Evolutionary conservation across 1,284 basidiomycete species (phyloP).

Genomic region (Leccinum insolens): DNA sequence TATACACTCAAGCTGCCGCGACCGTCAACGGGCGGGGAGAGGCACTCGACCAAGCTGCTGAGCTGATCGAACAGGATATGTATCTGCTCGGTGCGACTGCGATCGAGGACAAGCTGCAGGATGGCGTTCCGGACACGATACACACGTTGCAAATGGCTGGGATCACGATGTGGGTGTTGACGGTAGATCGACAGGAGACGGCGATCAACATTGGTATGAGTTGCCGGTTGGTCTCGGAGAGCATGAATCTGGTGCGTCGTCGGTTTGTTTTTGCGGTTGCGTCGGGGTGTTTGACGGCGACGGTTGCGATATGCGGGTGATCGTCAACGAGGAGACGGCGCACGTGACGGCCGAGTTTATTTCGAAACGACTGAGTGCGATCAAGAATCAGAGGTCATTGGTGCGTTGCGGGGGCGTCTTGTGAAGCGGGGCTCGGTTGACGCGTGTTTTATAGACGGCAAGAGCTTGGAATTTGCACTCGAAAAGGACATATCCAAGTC

Average conservation of each 20-base stretch:
- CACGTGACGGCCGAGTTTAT: slow-evolving; percentile 87
- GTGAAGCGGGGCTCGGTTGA: background rate
- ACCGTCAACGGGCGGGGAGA: slow-evolving; percentile 94
- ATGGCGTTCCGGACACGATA: slow-evolving; percentile 98
- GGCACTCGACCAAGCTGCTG: slow-evolving; percentile 92
- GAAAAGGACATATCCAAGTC: slow-evolving; percentile 89
- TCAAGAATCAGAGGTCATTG: slow-evolving; percentile 96
- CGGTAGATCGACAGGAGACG: slow-evolving; percentile 98
- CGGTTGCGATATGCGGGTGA: slow-evolving; percentile 56
- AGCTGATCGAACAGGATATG: slow-evolving; percentile 94
- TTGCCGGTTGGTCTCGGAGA: slow-evolving; percentile 95
- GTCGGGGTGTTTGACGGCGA: background rate
- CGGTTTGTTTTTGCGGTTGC: background rate
- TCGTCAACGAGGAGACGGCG: slow-evolving; percentile 92
- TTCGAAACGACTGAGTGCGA: slow-evolving; percentile 85
- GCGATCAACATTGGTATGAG: slow-evolving; percentile 99
- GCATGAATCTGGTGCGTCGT: slow-evolving; percentile 89
- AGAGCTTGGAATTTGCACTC: slow-evolving; percentile 90
- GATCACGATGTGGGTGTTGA: slow-evolving; percentile 99
- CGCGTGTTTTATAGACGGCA: slow-evolving; percentile 70
- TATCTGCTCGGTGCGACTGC: slow-evolving; percentile 95
- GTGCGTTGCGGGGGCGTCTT: slow-evolving; percentile 42
- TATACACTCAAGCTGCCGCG: slow-evolving; percentile 91
- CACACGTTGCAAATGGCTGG: slow-evolving; percentile 97
- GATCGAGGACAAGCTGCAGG: slow-evolving; percentile 98